Evolutionary conservation across 768 basidiomycete genomes (phyloP).

Genomic region (Leccinum barrowsii): DNA sequence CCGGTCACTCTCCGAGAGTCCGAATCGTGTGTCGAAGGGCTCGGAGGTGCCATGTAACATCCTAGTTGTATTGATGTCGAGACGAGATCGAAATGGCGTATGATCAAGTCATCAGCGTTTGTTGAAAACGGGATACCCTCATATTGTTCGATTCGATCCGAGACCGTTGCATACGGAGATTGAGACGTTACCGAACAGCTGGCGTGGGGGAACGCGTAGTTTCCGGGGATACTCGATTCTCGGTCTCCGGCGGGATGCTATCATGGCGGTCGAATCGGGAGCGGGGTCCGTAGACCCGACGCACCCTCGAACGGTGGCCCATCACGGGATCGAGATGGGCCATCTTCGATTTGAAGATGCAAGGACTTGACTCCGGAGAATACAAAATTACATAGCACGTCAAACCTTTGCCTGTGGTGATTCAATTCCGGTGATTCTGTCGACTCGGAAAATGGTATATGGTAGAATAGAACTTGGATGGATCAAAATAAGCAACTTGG

Average conservation of each 20-base stretch:
- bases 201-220: not conserved
- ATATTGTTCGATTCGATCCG: slow-evolving; percentile 1
- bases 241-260: not conserved
- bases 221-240: slow-evolving; percentile 1
- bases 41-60: slow-evolving; percentile 20
- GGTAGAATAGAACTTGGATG: not conserved
- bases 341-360: not conserved
- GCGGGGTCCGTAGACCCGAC: not conserved
- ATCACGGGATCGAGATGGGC: not conserved
- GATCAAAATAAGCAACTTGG: not conserved
- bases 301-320: not conserved
- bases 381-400: not conserved
- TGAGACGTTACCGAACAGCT: not conserved
- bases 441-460: not conserved
- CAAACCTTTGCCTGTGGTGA: not conserved
- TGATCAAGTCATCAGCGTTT: not conserved
- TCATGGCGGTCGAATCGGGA: not conserved
- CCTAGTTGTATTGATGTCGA: slow-evolving; percentile 15
- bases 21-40: not conserved
- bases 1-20: not conserved
- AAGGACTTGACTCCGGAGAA: not conserved
- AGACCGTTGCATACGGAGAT: slow-evolving; percentile 17
- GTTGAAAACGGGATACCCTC: slow-evolving; percentile 1
- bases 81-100: not conserved
- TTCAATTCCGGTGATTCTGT: not conserved